Evolutionary conservation across 257 asterid species (phyloP).

Genomic region (Solanum rostratum): DNA sequence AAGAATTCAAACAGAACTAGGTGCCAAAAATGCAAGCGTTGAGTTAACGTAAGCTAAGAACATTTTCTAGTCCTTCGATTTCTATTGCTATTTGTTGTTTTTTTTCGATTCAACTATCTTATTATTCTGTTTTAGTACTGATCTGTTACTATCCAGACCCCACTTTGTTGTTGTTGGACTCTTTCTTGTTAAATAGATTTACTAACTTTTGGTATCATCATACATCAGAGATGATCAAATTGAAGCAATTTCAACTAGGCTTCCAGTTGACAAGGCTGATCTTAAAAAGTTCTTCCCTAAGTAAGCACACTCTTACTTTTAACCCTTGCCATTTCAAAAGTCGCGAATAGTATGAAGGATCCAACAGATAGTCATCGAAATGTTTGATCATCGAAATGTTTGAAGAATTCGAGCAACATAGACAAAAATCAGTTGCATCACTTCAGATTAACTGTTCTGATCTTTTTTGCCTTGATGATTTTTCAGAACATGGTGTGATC

Average conservation of each 20-base stretch:
- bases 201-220: neutral
- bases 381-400: neutral
- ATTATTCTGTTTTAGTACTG: neutral
- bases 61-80: neutral
- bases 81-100: neutral
- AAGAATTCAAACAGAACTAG: slow-evolving; percentile 36
- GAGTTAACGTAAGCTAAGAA: slow-evolving; percentile 37
- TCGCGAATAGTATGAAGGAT: neutral
- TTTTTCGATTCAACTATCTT: neutral
- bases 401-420: neutral
- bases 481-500: slow-evolving; percentile 57
- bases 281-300: slow-evolving; percentile 41
- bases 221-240: slow-evolving; percentile 53
- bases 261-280: slow-evolving; percentile 69
- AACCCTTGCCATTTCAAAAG: neutral
- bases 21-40: slow-evolving; percentile 18
- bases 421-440: neutral
- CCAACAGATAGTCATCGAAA: neutral
- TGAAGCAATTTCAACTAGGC: slow-evolving; percentile 70
- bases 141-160: neutral
- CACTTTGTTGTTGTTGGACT: neutral
- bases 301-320: slow-evolving; percentile 22
- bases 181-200: neutral
- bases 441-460: neutral
- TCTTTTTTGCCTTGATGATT: neutral